Evolutionary conservation across 2,329 filamentous ascomycete genomes (phyloP), one percentile per base, ranked within the genome.

Genomic region (Davidsoniella eucalypti): DNA sequence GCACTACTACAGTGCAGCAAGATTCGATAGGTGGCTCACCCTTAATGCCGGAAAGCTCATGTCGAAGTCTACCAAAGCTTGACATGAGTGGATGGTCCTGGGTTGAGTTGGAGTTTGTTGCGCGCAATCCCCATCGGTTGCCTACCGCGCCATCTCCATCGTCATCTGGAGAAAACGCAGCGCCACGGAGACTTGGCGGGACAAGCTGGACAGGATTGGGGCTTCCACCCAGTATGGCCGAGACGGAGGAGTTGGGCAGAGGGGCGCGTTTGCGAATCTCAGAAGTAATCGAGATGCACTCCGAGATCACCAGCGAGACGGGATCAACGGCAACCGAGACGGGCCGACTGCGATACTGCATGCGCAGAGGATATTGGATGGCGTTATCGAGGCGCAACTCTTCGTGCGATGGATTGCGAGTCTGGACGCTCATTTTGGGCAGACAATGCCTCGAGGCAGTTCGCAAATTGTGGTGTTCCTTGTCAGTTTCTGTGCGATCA

Each of bases 221-320:
- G 55, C 70, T 76, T 56, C 87, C 87, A 47, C 92, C 92, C 29
- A 98, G 73, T 54, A 98, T 98, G 49, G 90, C 90, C 37, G 92
- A 87, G 42, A 98, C 92, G 4, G 88, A 95, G 10, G 88, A 94
- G 64, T 96, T 88, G 44, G 87, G 87, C 73, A 90, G 96, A 56
- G 92, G 84, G 56, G 87, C 84, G 75, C 95, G 83, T 69, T 98
- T 98, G 61, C 94, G 88, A 76, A 98, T 95, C 54, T 88, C 87
- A 55, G 90, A 95, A 12, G 92, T 96, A 67, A 98, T 90, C 43
- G 88, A 90, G 62, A 96, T 96, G 66, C 92, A 98, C 80, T 98
- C 92, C 66, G 90, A 94, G 55, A 94, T 94, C 56, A 98, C 87
- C 59, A 98, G 71, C 45, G 87, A 88, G 52, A 94, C 82, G 1